Conservation (phyloP, 148 eudicot species). For the Rhododendron mucronatum region DNA sequence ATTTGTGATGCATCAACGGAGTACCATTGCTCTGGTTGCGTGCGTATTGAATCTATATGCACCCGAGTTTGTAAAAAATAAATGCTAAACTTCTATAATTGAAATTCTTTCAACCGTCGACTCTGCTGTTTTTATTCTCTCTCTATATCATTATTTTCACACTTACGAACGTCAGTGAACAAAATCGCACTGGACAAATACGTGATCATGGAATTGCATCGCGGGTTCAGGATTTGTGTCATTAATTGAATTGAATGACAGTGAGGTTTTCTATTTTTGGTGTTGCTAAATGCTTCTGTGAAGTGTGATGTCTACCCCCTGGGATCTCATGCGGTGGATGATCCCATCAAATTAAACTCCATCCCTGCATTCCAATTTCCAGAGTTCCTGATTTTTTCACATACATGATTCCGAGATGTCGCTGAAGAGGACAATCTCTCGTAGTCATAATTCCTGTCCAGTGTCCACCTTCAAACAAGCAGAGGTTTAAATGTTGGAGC, state of each 20-base stretch:
- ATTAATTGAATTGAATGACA: background rate
- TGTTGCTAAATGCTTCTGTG: background rate
- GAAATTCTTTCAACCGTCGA: too few relatives aligned
- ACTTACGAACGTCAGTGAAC: too few relatives aligned
- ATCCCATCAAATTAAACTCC: background rate
- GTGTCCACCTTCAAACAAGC: background rate
- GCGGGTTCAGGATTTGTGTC: background rate
- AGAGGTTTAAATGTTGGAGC: background rate
- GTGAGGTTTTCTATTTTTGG: background rate
- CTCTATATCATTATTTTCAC: too few relatives aligned
- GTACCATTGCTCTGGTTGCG: too few relatives aligned
- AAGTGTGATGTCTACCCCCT: background rate
- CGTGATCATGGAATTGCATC: too few relatives aligned
- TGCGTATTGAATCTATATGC: too few relatives aligned
- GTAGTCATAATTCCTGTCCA: background rate
- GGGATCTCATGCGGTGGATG: background rate
- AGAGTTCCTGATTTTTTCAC: background rate
- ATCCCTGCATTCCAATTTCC: background rate
- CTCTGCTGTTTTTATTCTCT: too few relatives aligned
- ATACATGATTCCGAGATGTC: background rate
- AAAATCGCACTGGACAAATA: too few relatives aligned
- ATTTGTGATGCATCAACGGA: too few relatives aligned
- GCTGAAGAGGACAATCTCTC: background rate
- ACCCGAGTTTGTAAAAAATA: too few relatives aligned
- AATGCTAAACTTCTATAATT: too few relatives aligned